A percentile compares a stretch with the other conserved stretches of the same genome.
These are phyloP conservation scores for Claviceps monticola DNA, from an alignment of 2,329 filamentous ascomycete genomes.

Conservation along the genomic window DNA sequence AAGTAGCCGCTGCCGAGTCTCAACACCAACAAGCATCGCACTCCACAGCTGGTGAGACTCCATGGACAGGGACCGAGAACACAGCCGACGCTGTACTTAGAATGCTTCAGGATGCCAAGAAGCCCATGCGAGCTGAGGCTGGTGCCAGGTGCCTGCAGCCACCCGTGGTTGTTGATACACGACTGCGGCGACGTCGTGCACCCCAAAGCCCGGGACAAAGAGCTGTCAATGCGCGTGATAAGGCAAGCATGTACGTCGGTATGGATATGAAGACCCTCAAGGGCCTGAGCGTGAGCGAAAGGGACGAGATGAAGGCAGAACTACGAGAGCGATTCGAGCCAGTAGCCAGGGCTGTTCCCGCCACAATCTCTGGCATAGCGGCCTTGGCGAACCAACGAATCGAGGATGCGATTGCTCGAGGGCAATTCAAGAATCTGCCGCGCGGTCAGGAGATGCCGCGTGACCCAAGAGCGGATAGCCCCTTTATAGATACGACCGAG, in stretches of 20 bases:
- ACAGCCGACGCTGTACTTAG: slow-evolving; percentile 64
- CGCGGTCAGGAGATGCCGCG: slow-evolving; percentile 67
- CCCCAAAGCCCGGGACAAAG: slow-evolving; percentile 30
- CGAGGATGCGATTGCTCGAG: slow-evolving; percentile 82
- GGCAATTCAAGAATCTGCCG: slow-evolving; percentile 74
- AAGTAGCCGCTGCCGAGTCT: slow-evolving; percentile 42
- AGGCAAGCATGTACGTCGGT: slow-evolving; percentile 36
- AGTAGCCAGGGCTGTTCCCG: slow-evolving; percentile 57
- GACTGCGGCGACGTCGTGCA: slow-evolving; percentile 27
- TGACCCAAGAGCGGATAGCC: slow-evolving; percentile 71
- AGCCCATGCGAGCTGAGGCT: slow-evolving; percentile 44
- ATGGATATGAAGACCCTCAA: slow-evolving; percentile 32
- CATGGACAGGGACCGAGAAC: slow-evolving; percentile 70
- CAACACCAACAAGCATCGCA: slow-evolving; percentile 21
- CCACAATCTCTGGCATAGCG: slow-evolving; percentile 62
- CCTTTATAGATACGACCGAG: slow-evolving; percentile 91
- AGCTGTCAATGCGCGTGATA: slow-evolving; percentile 42
- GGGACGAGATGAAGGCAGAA: slow-evolving; percentile 55
- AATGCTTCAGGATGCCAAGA: slow-evolving; percentile 71
- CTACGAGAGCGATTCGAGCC: slow-evolving; percentile 72
- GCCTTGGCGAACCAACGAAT: slow-evolving; percentile 83
- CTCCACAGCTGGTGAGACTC: slow-evolving; percentile 27
- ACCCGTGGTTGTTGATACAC: slow-evolving; percentile 35
- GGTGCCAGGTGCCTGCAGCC: slow-evolving; percentile 33
- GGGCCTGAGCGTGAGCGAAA: slow-evolving; percentile 55